Percentiles rank a stretch among this genome's conserved stretches.
Conservation (phyloP, 2,329 filamentous ascomycete genomes). For the Phialophora tarda region DNA sequence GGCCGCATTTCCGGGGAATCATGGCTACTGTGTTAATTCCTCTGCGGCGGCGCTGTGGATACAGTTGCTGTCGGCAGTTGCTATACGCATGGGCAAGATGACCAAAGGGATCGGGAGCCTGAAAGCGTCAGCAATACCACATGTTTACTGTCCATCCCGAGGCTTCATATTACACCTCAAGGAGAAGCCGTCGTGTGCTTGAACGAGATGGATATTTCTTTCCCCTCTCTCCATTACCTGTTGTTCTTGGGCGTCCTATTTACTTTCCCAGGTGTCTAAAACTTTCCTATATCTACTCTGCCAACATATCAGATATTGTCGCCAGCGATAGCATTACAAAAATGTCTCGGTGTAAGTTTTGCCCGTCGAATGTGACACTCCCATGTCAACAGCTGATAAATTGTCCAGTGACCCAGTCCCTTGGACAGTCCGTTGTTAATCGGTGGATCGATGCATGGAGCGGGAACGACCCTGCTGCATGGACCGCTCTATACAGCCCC, state of each 20-base stretch:
- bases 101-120: not conserved
- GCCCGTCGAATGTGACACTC: not conserved
- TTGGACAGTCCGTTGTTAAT: slow-evolving; percentile 7
- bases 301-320: not conserved
- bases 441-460: slow-evolving; percentile 5
- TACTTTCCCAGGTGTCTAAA: not conserved
- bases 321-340: slow-evolving; percentile 2
- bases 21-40: not conserved
- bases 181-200: not conserved
- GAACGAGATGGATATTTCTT: not conserved
- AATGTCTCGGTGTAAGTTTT: slow-evolving; percentile 4
- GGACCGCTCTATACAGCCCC: slow-evolving; percentile 7
- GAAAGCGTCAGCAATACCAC: not conserved
- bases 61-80: slow-evolving; percentile 1
- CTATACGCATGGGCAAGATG: not conserved
- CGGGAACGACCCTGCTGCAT: slow-evolving; percentile 9
- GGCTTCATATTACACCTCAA: not conserved
- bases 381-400: not conserved
- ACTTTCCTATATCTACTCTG: not conserved
- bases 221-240: slow-evolving; percentile 1
- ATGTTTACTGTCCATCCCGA: not conserved
- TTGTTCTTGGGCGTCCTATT: slow-evolving; percentile 1
- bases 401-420: slow-evolving; percentile 4
- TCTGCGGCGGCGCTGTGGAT: not conserved
- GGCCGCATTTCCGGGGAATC: not conserved